These are phyloP conservation scores for Kuraishia ogatae DNA, from an alignment of 805 yeast species.

Conservation along the genomic window DNA sequence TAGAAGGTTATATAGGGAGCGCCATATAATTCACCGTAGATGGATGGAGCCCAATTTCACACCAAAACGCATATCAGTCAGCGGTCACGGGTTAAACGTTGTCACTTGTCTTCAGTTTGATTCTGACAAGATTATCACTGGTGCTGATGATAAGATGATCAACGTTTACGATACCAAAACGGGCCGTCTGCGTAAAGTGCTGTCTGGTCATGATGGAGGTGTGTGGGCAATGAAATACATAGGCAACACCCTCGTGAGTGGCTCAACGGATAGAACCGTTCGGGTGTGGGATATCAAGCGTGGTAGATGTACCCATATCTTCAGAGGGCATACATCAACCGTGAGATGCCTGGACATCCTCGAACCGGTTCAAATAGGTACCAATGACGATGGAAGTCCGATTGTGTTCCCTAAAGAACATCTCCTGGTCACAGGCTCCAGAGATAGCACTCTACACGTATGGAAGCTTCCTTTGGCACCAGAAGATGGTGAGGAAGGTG, in stretches of 20 bases:
- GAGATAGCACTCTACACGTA: constrained; percentile 72
- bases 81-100: constrained; percentile 70
- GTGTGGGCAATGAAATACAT: constrained; percentile 95
- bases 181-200: constrained; percentile 52
- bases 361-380: constrained; percentile 57
- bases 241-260: constrained; percentile 80
- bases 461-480: constrained; percentile 62
- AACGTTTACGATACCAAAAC: constrained; percentile 71
- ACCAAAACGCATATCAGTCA: constrained; percentile 60
- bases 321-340: constrained; percentile 87
- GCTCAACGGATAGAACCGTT: constrained; percentile 90
- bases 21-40: constrained; percentile 47
- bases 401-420: constrained; percentile 55
- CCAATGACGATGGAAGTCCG: constrained; percentile 48
- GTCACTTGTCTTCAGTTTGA: constrained; percentile 94
- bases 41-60: constrained; percentile 73
- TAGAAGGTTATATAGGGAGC: constrained; percentile 53
- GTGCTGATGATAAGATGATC: constrained; percentile 81
- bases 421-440: constrained; percentile 71
- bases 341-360: constrained; percentile 85
- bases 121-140: constrained; percentile 82
- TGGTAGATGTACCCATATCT: constrained; percentile 84
- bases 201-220: constrained; percentile 93
- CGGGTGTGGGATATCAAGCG: constrained; percentile 86
- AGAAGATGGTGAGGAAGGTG: constrained; percentile 14